These are phyloP conservation scores for Rhodotorula graminis DNA, from an alignment of 768 basidiomycete species.

Conservation along the genomic window DNA sequence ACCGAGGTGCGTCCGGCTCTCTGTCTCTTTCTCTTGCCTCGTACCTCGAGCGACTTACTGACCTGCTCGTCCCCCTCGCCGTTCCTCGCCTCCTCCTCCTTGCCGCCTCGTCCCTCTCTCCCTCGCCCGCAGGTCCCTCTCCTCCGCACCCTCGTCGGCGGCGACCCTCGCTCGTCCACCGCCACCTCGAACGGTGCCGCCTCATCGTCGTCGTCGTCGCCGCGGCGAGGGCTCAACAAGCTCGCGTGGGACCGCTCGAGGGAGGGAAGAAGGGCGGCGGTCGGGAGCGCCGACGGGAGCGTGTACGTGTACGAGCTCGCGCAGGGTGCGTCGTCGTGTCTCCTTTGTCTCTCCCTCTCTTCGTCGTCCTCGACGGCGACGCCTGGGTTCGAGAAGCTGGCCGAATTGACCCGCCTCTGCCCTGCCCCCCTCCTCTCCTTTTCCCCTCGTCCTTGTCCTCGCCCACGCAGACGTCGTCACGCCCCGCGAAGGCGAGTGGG, in stretches of 20 bases:
- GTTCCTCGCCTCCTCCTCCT: not conserved
- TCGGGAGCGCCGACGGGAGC: conserved; percentile 87
- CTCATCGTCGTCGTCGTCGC: no score
- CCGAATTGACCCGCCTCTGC: no score
- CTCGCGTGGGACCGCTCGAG: conserved; percentile 81
- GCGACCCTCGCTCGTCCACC: conserved; percentile 46
- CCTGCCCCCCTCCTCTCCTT: no score
- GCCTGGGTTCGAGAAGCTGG: no score
- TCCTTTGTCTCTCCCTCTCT: not conserved
- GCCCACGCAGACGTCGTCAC: conserved; percentile 27
- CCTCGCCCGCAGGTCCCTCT: conserved; percentile 66
- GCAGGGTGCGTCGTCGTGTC: conserved; percentile 17
- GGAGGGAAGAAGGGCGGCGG: conserved; percentile 79
- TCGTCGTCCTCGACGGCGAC: no score
- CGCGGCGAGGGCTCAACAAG: conserved; percentile 72
- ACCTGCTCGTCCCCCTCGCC: not conserved
- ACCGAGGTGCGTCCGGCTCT: conserved; percentile 81
- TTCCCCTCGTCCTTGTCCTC: no score
- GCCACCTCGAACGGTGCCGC: no score
- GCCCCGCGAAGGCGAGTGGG: conserved; percentile 33
- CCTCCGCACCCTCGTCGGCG: conserved; percentile 75
- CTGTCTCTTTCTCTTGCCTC: not conserved
- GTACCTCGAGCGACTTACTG: no score
- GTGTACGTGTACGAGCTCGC: conserved; percentile 88
- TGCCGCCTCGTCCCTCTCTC: not conserved